Evolutionary conservation across 139 green algal species (phyloP).

Genomic region (Chlamydomonas incerta): DNA sequence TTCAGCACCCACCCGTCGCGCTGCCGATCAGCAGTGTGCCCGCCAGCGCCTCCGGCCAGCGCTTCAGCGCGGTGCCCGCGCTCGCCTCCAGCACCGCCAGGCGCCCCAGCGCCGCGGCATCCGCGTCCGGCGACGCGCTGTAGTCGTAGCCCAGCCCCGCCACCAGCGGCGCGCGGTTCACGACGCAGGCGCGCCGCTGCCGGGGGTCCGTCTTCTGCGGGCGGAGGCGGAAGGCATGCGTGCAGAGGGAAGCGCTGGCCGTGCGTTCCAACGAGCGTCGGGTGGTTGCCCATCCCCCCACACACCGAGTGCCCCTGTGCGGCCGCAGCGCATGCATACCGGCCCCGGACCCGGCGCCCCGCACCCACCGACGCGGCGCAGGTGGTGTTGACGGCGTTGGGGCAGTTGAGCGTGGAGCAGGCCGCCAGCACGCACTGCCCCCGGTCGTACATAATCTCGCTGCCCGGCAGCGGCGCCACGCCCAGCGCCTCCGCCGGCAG

Average conservation of each 20-base stretch:
- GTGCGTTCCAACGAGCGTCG: too few relatives aligned
- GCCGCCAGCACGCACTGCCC: not conserved
- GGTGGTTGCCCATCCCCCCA: too few relatives aligned
- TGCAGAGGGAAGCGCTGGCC: not conserved
- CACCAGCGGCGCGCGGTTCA: conserved; percentile 3
- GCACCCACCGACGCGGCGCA: not conserved
- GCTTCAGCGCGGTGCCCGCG: too few relatives aligned
- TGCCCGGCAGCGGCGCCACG: conserved; percentile 1
- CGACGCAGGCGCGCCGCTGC: not conserved
- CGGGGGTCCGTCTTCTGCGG: not conserved
- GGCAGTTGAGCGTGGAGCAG: not conserved
- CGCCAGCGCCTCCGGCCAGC: not conserved
- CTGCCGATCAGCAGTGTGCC: not conserved
- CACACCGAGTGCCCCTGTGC: too few relatives aligned
- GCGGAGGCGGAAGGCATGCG: not conserved
- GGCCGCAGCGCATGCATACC: too few relatives aligned
- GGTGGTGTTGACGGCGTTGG: not conserved
- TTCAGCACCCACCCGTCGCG: too few relatives aligned
- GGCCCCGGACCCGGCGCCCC: too few relatives aligned
- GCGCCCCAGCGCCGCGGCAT: not conserved
- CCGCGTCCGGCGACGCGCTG: not conserved
- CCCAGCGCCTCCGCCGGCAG: conserved; percentile 6
- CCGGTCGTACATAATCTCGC: not conserved
- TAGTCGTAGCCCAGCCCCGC: not conserved
- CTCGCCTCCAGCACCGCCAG: not conserved